Conservation (phyloP, 192 early-diverging fungal species). For the Coemansia sp. region DNA sequence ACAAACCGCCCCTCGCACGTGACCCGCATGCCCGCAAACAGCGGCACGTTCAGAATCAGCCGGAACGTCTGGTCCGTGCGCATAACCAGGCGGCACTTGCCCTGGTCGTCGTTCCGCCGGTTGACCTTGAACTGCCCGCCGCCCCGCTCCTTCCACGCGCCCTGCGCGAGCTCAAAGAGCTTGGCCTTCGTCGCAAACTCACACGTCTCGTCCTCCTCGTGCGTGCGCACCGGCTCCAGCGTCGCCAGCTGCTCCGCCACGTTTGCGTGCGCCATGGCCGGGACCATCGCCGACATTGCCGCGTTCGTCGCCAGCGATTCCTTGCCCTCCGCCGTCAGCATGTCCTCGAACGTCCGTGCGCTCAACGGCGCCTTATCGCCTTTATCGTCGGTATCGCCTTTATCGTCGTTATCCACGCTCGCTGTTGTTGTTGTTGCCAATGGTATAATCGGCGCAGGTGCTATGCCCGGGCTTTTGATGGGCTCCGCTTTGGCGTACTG, state of each 20-base stretch:
- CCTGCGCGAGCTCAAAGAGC: slow-evolving; percentile 38
- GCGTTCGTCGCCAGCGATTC: slow-evolving; percentile 31
- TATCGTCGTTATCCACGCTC: background rate
- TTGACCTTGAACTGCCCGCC: slow-evolving; percentile 50
- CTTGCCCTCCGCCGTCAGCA: slow-evolving; percentile 35
- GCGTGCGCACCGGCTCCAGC: slow-evolving; percentile 23
- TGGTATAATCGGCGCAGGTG: background rate
- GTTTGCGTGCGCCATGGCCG: slow-evolving; percentile 19
- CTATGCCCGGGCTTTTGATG: background rate
- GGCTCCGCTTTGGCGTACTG: slow-evolving; percentile 29
- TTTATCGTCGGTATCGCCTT: background rate
- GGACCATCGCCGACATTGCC: slow-evolving; percentile 14
- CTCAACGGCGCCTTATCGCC: too few species aligned
- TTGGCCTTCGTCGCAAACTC: slow-evolving; percentile 42
- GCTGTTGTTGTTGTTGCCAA: background rate
- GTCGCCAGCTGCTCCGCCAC: background rate
- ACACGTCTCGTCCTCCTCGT: slow-evolving; percentile 53
- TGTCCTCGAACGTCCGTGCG: slow-evolving; percentile 40
- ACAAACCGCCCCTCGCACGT: slow-evolving; percentile 32
- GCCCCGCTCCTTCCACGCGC: slow-evolving; percentile 52
- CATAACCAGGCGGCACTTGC: slow-evolving; percentile 45
- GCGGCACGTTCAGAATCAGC: slow-evolving; percentile 44
- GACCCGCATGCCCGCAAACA: slow-evolving; percentile 41
- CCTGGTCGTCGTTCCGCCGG: slow-evolving; percentile 11
- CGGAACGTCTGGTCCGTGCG: slow-evolving; percentile 44